Evolutionary conservation across 257 asterid species (phyloP), one percentile per base, ranked within the genome.

Genomic region (Penstemon barbatus): DNA sequence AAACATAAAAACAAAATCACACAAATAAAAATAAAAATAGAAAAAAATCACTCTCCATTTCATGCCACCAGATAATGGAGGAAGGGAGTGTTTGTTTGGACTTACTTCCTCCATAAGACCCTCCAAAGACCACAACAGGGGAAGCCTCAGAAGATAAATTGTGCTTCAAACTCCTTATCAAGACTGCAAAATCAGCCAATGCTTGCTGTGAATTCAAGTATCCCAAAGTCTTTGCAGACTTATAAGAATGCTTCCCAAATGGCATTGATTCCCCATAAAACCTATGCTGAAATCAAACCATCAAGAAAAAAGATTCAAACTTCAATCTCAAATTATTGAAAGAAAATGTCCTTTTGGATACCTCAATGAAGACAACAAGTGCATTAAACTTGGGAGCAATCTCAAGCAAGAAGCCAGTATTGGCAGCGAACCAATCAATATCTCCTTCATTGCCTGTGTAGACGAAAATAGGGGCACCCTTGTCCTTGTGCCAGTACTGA

Each of bases 71-170:
- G 33, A 25, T 25, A 0, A 25, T 25, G 33, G 33, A 25, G 33
- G 33, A 63, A 49, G 56, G 65, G 65, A 64, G 42, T 65, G 15
- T 61, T 74, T 58, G 74, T 61, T 74, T 58, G 74, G 71, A 70
- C 86, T 75, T 60, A 87, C 96, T 89, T 79, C 96, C 96, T 53
- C 95, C 96, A 76, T 89, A 89, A 64, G 96, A 89, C 55, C 96
- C 96, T 71, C 96, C 96, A 85, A 87, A 85, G 10, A 84, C 95
- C 45, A 89, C 88, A 58, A 87, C 90, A 8, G 96, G 96, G 43
- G 96, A 87, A 55, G 87, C 86, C 73, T 87, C 88, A 60, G 92
- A 85, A 67, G 96, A 87, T 18, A 87, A 72, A 58, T 87, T 87
- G 12, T 79, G 79, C 84, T 89, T 89, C 81, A 89, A 78, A 73